Percentiles rank a stretch among this genome's conserved stretches.
Conservation (phyloP, 1,284 basidiomycete genomes). For the Gymnopus androsaceus region DNA sequence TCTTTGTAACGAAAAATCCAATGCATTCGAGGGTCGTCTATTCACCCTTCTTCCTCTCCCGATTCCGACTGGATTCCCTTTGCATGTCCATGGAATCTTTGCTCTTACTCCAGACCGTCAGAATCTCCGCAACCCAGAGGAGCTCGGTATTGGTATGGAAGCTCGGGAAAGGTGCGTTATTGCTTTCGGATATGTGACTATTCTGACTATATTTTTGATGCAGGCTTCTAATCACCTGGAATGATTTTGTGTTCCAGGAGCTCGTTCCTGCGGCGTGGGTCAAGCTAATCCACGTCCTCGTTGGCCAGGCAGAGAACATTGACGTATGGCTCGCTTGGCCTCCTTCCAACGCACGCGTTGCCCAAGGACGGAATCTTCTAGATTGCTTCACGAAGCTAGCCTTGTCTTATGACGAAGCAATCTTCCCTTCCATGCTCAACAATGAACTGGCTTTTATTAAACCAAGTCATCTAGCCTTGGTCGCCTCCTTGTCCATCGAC, state of each 20-base stretch:
- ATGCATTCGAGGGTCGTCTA: slow-evolving; percentile 34
- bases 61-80: slow-evolving; percentile 44
- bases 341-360: not conserved
- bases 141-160: slow-evolving; percentile 38
- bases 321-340: slow-evolving; percentile 12
- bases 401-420: not conserved
- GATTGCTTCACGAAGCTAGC: not conserved
- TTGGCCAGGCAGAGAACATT: not conserved
- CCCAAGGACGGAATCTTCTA: not conserved
- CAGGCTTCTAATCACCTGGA: slow-evolving; percentile 6
- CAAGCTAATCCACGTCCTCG: not conserved
- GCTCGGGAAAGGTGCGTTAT: slow-evolving; percentile 43
- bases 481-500: not conserved
- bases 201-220: not conserved
- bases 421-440: not conserved
- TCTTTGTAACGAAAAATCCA: slow-evolving; percentile 9
- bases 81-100: slow-evolving; percentile 49
- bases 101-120: slow-evolving; percentile 48
- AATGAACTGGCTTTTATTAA: not conserved
- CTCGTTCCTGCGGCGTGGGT: not conserved
- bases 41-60: slow-evolving; percentile 53
- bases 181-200: not conserved
- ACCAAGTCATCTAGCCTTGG: not conserved
- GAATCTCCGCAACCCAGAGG: slow-evolving; percentile 43
- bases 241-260: slow-evolving; percentile 1